Evolutionary conservation across 306 rosid genomes (phyloP), one percentile per base, ranked within the genome.

Genomic region (Casuarina equisetifolia): DNA sequence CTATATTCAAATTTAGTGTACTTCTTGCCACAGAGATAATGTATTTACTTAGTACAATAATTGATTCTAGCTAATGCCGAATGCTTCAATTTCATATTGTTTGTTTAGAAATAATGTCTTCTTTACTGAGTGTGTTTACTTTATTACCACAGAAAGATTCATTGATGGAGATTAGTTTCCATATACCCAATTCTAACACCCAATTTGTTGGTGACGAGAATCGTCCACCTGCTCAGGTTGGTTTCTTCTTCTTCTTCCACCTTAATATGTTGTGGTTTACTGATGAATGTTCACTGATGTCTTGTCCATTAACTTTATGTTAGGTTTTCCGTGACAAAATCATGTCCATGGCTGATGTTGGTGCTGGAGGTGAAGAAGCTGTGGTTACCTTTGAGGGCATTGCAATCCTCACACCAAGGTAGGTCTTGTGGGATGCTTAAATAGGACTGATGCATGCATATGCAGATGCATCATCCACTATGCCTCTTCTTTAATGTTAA

Each of bases 321-420:
- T 67, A 96, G 99, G 97, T 96, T 76, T 96, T 96, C 72, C 97
- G 97, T 85, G 98, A 96, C 79, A 90, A 90, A 87, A 92, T 96
- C 74, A 88, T 90, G 88, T 88, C 97, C 20, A 86, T 91, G 97
- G 99, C 98, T 10, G 99, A 96, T 88, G 98, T 92, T 69, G 91
- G 97, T 81, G 85, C 91, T 76, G 98, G 97, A 66, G 96, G 91
- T 58, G 99, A 96, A 86, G 97, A 91, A 67, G 93, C 99, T 72
- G 96, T 96, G 76, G 94, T 93, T 78, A 91, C 98, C 45, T 96
- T 96, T 90, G 99, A 96, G 85, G 97, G 98, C 73, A 96, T 96
- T 90, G 98, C 98, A 15, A 90, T 96, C 76, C 99, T 96, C 78
- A 96, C 99, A 8, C 99, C 99, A 80, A 92, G 99, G 99, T 96